These are phyloP conservation scores for Aspergillus pseudonomiae DNA, from an alignment of 2,329 filamentous ascomycete species.

Conservation along the genomic window DNA sequence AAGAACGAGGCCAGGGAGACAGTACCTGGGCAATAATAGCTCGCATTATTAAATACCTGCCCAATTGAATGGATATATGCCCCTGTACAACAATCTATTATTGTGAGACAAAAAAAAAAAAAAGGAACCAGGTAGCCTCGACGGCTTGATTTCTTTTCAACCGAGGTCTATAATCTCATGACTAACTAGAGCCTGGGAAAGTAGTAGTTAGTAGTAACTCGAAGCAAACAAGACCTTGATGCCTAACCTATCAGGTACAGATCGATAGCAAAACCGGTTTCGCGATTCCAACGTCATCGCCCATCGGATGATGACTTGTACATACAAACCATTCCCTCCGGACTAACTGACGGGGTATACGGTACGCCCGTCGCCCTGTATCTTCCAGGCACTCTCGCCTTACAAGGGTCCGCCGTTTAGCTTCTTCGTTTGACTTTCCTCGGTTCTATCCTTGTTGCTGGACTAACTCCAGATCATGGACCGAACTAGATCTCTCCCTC, in stretches of 20 bases:
- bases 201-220: no score
- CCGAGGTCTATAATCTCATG: no score
- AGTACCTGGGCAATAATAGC: background rate
- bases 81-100: background rate
- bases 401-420: no score
- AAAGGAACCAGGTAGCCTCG: no score
- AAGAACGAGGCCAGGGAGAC: background rate
- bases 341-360: no score
- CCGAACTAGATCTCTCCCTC: background rate
- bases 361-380: no score
- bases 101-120: no score
- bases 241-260: background rate
- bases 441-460: background rate
- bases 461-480: background rate
- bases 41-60: background rate
- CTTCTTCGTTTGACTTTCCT: conserved; percentile 5
- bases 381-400: no score
- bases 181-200: no score
- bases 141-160: no score
- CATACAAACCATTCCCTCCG: background rate
- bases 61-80: background rate
- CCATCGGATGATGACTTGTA: conserved; percentile 6
- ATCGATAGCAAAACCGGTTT: conserved; percentile 9
- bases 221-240: background rate
- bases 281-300: conserved; percentile 1